Evolutionary conservation across 75 land plant species (phyloP).

Genomic region (Selaginella tamariscina): DNA sequence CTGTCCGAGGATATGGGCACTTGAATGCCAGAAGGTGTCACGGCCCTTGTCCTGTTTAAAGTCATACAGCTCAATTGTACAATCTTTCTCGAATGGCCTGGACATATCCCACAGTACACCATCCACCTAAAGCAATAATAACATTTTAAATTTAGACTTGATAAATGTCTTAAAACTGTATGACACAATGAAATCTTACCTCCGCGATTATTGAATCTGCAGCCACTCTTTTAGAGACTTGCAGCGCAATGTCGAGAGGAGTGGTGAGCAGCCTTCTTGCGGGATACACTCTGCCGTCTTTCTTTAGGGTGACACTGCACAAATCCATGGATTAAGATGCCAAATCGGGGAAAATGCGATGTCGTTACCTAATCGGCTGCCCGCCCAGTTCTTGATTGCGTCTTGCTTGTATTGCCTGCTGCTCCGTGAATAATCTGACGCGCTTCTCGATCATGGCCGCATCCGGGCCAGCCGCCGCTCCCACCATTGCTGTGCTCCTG

Average conservation of each 20-base stretch:
- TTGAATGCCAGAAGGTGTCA: conserved; percentile 99
- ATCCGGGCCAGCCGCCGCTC: neutral
- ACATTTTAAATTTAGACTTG: neutral
- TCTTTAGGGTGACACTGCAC: neutral
- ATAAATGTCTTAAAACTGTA: neutral
- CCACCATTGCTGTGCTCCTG: too few species aligned
- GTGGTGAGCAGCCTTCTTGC: conserved; percentile 31
- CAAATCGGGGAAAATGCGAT: too few species aligned
- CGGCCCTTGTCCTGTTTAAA: conserved; percentile 80
- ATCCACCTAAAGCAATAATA: conserved; percentile 38
- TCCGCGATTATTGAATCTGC: conserved; percentile 53
- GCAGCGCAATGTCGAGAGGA: conserved; percentile 75
- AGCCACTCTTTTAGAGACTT: conserved; percentile 61
- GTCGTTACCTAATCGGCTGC: conserved; percentile 58
- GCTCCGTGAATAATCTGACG: conserved; percentile 38
- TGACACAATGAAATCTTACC: conserved; percentile 18
- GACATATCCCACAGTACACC: conserved; percentile 87
- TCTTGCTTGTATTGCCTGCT: conserved; percentile 32
- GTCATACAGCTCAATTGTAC: conserved; percentile 56
- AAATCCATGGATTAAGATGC: neutral
- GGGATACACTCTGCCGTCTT: neutral
- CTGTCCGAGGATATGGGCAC: conserved; percentile 98
- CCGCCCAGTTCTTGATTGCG: conserved; percentile 31
- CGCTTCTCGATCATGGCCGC: conserved; percentile 46
- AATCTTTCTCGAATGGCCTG: conserved; percentile 80